Conservation (phyloP, 164 flowering plant species). For the Umbilicus rupestris region DNA sequence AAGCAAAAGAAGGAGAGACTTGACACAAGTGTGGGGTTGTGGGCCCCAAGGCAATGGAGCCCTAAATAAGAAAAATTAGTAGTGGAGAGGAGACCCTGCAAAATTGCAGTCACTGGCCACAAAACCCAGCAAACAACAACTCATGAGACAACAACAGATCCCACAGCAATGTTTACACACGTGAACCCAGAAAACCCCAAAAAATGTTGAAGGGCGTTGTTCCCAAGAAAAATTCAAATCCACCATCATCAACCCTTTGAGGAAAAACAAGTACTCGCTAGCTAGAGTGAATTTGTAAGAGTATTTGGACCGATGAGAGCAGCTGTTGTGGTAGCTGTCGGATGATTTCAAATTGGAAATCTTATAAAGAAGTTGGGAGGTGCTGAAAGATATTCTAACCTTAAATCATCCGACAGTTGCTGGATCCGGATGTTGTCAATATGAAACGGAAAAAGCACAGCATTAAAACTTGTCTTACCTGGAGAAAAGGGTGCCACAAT, state of each 20-base stretch:
- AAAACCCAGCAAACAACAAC: slow-evolving; percentile 25
- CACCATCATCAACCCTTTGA: background rate
- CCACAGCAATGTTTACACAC: slow-evolving; percentile 15
- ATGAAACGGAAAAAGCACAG: background rate
- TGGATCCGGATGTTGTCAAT: too few relatives aligned
- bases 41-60: background rate
- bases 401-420: too few relatives aligned
- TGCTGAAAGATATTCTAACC: too few relatives aligned
- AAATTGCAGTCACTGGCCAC: slow-evolving; percentile 2
- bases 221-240: slow-evolving; percentile 13
- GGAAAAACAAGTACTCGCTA: background rate
- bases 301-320: too few relatives aligned
- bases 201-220: slow-evolving; percentile 21
- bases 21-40: background rate
- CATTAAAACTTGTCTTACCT: slow-evolving; percentile 28
- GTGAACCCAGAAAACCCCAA: slow-evolving; percentile 30
- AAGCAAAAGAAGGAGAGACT: slow-evolving; percentile 26
- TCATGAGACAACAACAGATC: slow-evolving; percentile 42
- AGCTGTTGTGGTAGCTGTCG: too few relatives aligned
- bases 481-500: slow-evolving; percentile 90
- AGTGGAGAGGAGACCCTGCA: background rate
- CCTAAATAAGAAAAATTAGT: background rate
- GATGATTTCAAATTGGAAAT: too few relatives aligned
- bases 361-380: too few relatives aligned
- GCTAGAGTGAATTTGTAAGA: background rate